Evolutionary conservation across 495 filamentous ascomycete genomes (phyloP), one percentile per base, ranked within the genome.

Genomic region (Lichenothelia convexa): DNA sequence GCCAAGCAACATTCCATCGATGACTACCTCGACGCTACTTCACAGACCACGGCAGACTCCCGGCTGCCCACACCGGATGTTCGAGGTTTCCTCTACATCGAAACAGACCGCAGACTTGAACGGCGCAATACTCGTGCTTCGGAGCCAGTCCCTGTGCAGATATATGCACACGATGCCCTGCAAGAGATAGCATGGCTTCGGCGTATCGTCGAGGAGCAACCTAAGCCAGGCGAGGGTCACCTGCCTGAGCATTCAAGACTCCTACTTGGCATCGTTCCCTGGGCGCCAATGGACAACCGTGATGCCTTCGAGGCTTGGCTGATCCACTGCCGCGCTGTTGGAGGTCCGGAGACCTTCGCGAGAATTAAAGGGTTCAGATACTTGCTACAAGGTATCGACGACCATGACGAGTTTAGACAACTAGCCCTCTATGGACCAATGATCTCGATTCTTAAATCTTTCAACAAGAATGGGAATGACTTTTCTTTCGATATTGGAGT

Each of bases 401-500:
- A 55, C 1, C 73, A 78, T 9, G 64, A 65, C 0, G 37, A 35
- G 11, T 41, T 59, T 21, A 17, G 35, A 30, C 19, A 36, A 4
- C 17, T 54, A 1, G 81, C 78, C 58, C 40, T 77, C 18, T 52
- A 57, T 26, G 54, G 63, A 2, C 55, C 50, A 0, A 86, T 87
- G 47, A 60, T 83, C 38, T 70, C 71, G 9, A 70, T 73, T n/a
- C 37, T 93, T 50, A 69, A 68, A 51, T 64, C 73, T 55, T 53
- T 89, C 37, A 73, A 80, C 8, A 55, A 45, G 33, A 23, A 40
- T 18, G 34, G 57, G 44, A 56, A 68, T 43, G 60, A 69, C 18
- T 59, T 73, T 41, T 63, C 67, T 1, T 93, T 93, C 59, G 85
- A 93, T 54, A 51, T 91, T 1, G 84, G 80, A 1, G 69, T 92